phyloP scores from a whole-genome alignment of 1,284 basidiomycete genomes.

The Papiliotrema flavescens region DNA sequence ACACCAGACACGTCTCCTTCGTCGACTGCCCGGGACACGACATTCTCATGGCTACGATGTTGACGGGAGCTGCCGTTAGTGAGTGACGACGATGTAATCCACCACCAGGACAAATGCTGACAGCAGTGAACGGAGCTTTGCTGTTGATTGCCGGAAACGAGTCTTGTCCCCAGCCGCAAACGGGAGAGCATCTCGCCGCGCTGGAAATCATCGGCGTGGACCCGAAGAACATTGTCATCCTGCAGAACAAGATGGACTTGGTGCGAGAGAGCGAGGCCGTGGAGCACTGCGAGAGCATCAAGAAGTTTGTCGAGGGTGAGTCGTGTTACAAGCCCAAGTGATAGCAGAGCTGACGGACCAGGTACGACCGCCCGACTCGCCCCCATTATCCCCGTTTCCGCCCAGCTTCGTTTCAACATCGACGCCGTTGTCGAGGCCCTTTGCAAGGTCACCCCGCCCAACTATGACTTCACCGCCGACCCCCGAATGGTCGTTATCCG shows the following conservation, averaged over 20 bases:
- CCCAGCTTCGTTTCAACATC: constrained; percentile 98
- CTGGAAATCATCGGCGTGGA: constrained; percentile 97
- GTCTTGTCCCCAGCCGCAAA: constrained; percentile 98
- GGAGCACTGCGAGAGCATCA: constrained; percentile 89
- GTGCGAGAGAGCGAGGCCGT: constrained; percentile 87
- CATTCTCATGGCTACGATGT: constrained; percentile 97
- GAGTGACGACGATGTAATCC: constrained; percentile 9
- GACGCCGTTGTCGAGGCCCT: constrained; percentile 99
- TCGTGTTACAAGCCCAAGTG: background rate
- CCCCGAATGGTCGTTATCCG: constrained; percentile 96
- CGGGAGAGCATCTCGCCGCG: constrained; percentile 95
- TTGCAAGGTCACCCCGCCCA: constrained; percentile 89
- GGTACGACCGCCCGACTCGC: constrained; percentile 95
- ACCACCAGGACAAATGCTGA: background rate
- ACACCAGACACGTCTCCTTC: constrained; percentile 80
- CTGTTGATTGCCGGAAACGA: constrained; percentile 96
- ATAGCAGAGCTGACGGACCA: constrained; percentile 33
- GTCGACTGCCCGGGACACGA: constrained; percentile 89
- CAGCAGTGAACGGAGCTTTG: constrained; percentile 83
- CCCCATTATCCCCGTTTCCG: constrained; percentile 97
- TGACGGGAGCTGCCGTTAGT: constrained; percentile 97
- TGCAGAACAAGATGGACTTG: constrained; percentile 96
- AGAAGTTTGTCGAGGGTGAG: constrained; percentile 84
- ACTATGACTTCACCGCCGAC: constrained; percentile 86
- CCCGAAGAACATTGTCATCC: constrained; percentile 87